Evolutionary conservation across 2,329 filamentous ascomycete species (phyloP).

Genomic region (Pyrenochaeta sp.): DNA sequence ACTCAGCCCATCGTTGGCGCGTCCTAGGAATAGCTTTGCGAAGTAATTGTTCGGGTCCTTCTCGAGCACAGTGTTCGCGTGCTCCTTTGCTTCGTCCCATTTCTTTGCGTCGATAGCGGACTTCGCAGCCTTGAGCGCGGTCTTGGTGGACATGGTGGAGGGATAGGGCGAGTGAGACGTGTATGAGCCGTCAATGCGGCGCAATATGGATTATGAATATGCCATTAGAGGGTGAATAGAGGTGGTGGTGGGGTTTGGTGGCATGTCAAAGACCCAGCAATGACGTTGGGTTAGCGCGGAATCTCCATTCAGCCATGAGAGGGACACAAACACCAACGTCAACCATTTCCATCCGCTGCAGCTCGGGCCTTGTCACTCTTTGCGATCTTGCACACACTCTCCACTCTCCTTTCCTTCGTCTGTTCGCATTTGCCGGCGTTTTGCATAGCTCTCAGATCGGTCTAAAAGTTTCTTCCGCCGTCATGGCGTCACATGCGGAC

Average conservation of each 20-base stretch:
- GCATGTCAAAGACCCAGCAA: constrained; percentile 25
- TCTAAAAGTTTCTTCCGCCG: constrained; percentile 9
- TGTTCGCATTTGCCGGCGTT: constrained; percentile 3
- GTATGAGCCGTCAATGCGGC: constrained; percentile 17
- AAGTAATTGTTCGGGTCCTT: constrained; percentile 83
- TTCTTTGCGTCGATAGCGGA: constrained; percentile 79
- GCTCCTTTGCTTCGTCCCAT: constrained; percentile 76
- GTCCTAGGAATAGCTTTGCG: constrained; percentile 87
- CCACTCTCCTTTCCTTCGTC: background rate
- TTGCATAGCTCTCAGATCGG: constrained; percentile 4
- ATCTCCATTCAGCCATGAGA: constrained; percentile 33
- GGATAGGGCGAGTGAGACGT: background rate
- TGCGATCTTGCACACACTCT: background rate
- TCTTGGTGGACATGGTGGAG: constrained; percentile 63
- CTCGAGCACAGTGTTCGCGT: constrained; percentile 73
- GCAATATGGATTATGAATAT: constrained; percentile 21
- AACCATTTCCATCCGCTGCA: constrained; percentile 13
- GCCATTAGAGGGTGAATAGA: constrained; percentile 29
- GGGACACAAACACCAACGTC: constrained; percentile 33
- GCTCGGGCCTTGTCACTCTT: constrained; percentile 3
- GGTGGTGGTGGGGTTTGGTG: constrained; percentile 18
- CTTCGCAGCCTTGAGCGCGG: constrained; percentile 81
- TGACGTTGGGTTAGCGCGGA: constrained; percentile 36
- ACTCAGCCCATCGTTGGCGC: constrained; percentile 80
- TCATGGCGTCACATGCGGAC: constrained; percentile 47